Percentiles rank a stretch among this genome's conserved stretches.
Evolutionary conservation across 2,329 filamentous ascomycete species (phyloP).

Genomic region (Beauveria sp.): DNA sequence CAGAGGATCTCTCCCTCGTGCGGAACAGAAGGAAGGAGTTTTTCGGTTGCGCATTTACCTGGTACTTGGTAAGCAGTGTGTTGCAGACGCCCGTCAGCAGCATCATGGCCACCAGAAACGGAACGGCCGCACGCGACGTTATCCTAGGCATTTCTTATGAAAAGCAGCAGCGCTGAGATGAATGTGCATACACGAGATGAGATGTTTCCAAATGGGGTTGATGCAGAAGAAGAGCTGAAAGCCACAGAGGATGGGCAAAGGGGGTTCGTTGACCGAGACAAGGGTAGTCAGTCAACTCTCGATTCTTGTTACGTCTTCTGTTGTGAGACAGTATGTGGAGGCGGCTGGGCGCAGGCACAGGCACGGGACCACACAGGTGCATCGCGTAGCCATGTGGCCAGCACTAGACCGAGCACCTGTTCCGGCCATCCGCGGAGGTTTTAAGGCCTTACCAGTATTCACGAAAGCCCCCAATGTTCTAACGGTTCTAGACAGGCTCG

Average conservation of each 20-base stretch:
- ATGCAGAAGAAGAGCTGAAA: background rate
- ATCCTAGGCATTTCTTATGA: constrained; percentile 36
- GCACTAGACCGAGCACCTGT: too few relatives aligned
- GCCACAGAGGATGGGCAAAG: background rate
- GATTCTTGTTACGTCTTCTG: background rate
- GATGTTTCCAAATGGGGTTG: background rate
- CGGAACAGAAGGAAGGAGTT: constrained; percentile 16
- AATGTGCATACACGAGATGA: background rate
- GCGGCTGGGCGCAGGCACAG: too few relatives aligned
- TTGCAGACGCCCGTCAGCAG: constrained; percentile 93
- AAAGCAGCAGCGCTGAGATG: background rate
- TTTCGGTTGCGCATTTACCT: constrained; percentile 45
- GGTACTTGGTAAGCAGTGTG: constrained; percentile 92
- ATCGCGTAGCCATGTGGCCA: too few relatives aligned
- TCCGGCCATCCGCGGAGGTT: too few relatives aligned
- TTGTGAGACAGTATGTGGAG: background rate
- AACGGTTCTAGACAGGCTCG: too few relatives aligned
- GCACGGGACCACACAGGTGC: too few relatives aligned
- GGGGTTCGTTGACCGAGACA: background rate
- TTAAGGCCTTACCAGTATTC: too few relatives aligned
- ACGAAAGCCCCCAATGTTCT: too few relatives aligned
- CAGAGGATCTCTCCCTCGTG: background rate
- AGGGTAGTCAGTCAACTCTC: background rate
- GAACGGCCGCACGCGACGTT: constrained; percentile 65
- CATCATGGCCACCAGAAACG: constrained; percentile 92